Base-by-base conservation (phyloP, 2,329 filamentous ascomycete species). In the Cercospora sp. region DNA sequence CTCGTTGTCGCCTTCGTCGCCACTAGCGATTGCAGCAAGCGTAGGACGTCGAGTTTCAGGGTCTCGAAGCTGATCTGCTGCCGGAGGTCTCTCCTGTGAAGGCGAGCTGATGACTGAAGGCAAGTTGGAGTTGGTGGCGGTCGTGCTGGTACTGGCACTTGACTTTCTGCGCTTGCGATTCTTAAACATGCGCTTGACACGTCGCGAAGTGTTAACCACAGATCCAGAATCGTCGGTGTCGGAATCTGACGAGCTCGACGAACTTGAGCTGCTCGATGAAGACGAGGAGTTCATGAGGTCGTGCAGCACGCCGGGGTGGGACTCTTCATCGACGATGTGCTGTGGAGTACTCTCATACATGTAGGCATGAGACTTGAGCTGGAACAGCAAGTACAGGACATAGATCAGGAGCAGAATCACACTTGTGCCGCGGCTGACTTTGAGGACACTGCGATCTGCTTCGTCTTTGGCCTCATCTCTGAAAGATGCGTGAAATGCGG, bases 331-430 rank as follows among this genome's bases (percentile, higher is more conserved):
- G 71, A 97, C 95, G 69, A 96, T 91, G 74, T 94, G 90, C 81
- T 97, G 93, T 9, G 94, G 94, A 5, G 92, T 97, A 72, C 93
- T 95, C 79, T 93, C 91, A 74, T 97, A 97, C 83, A 97, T 89
- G 81, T 96, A 97, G 8, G 92, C 87, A 77, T 97, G 93, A 1
- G 93, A 95, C 80, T 96, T 96, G 69, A 97, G 87, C 82, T 97
- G 93, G 80, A 97, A 97, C 21, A 97, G 77, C 37, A 97, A 86
- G 77, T 97, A 97, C 18, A 97, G 82, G 57, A 89, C 81, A 78
- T 97, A 97, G 10, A 97, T 90, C 37, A 97, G 78, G 1, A 97
- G 85, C 8, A 97, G 83, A 62, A 96, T 90, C 32, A 97, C 90
- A 81, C 93, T 97, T 37, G 93, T 97, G 70, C 92, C 93, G 61